phyloP scores from a whole-genome alignment of 768 basidiomycete species.

The Tulasnella sp. region DNA sequence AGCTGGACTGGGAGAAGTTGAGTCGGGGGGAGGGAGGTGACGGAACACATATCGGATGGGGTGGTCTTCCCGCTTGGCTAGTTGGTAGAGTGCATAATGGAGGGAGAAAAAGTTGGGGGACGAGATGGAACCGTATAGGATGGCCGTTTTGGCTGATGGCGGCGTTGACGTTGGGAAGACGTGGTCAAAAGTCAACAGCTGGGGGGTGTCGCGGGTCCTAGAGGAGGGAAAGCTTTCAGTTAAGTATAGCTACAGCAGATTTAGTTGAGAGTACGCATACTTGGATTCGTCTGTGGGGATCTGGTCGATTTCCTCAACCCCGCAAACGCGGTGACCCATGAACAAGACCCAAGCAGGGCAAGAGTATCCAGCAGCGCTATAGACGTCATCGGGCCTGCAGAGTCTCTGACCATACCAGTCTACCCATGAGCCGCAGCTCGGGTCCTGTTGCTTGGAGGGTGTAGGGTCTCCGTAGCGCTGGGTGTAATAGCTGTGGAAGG shows the following conservation, averaged over 20 bases:
- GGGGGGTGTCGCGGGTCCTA: conserved; percentile 32
- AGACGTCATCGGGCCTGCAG: conserved; percentile 35
- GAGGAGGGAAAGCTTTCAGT: conserved; percentile 27
- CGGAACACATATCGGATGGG: conserved; percentile 70
- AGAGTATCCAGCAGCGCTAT: conserved; percentile 19
- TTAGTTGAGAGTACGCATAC: neutral
- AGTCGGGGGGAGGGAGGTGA: conserved; percentile 43
- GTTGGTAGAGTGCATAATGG: conserved; percentile 50
- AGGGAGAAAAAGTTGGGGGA: conserved; percentile 64
- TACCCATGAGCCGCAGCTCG: conserved; percentile 62
- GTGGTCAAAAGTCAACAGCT: conserved; percentile 70
- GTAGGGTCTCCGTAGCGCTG: conserved; percentile 25
- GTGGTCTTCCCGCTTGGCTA: conserved; percentile 39
- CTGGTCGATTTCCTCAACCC: conserved; percentile 22
- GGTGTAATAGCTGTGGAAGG: conserved; percentile 68
- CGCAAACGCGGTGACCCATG: conserved; percentile 21
- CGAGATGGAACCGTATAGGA: conserved; percentile 65
- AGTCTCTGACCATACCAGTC: conserved; percentile 73
- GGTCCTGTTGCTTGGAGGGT: conserved; percentile 28
- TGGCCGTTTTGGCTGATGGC: conserved; percentile 51
- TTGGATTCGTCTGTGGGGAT: neutral
- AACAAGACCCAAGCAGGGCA: neutral
- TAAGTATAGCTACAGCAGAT: neutral
- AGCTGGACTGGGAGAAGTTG: conserved; percentile 30
- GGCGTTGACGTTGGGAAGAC: conserved; percentile 47